Evolutionary conservation across 1,139 yeast genomes (phyloP), one percentile per base, ranked within the genome.

Genomic region (Candida gigantensis): DNA sequence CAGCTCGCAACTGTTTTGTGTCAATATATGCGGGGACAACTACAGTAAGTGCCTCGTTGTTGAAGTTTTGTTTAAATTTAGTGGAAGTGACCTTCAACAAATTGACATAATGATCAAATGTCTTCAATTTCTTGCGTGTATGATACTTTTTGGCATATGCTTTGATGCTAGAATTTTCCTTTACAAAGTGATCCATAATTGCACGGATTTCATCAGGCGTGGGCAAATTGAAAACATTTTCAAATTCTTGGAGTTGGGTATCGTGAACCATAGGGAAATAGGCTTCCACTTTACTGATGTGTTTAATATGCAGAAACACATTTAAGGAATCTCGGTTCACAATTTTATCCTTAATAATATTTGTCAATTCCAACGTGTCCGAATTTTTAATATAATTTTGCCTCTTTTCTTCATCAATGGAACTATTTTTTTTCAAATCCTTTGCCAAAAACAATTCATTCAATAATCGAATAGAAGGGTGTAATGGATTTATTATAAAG

Each of bases 31-130:
- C 27, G 6, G 46, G 44, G n/a, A 48, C 44, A 11, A 40, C 35
- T 24, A 55, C 39, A 2, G 51, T 24, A 3, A 38, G 32, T 14
- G 41, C 28, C 2, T 16, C 28, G 10, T n/a, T 29, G 50, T 43
- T 34, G 44, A 24, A 28, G 7, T 10, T 23, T 13, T 18, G 6
- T 9, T 9, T 28, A 12, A 39, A 32, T 12, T 19, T 7, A 9
- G 18, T 9, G 3, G 24, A 4, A 6, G 23, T 13, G 13, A 24
- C 11, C 4, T 20, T 19, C 12, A 28, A 20, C 24, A 35, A 30
- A 9, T 16, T 16, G 9, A 17, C 12, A 19, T 16, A 31, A 21
- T 35, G 17, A 7, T 30, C 13, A 30, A 15, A 16, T 28, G 12
- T 19, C 13, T 30, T 25, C 27, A 25, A 12, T 26, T 36, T 33